A percentile compares a stretch with the other conserved stretches of the same genome.
Conservation (phyloP, 352 stramenopile species). For the Globisporangium orthogonon region DNA sequence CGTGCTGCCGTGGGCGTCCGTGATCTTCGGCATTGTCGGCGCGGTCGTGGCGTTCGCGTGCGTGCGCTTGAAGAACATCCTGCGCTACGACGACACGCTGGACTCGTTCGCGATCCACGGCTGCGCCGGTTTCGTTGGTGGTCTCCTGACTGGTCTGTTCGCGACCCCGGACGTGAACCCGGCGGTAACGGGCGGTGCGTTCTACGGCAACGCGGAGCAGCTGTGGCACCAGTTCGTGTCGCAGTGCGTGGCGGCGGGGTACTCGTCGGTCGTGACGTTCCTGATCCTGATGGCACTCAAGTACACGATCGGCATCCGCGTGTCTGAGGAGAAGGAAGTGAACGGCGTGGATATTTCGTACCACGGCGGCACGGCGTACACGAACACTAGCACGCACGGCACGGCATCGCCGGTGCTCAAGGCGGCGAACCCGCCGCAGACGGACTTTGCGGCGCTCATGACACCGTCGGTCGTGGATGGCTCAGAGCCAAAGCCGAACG, state of each 20-base stretch:
- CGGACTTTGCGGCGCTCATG: slow-evolving; percentile 26
- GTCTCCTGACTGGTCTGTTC: slow-evolving; percentile 66
- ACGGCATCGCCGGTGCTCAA: slow-evolving; percentile 23
- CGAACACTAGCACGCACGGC: slow-evolving; percentile 33
- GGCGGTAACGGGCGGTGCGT: slow-evolving; percentile 17
- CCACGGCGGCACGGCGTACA: slow-evolving; percentile 63
- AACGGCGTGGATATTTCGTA: slow-evolving; percentile 76
- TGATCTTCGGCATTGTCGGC: slow-evolving; percentile 70
- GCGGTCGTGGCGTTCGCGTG: slow-evolving; percentile 41
- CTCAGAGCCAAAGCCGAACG: slow-evolving; percentile 6
- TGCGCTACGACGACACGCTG: slow-evolving; percentile 79
- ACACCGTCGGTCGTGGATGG: slow-evolving; percentile 15
- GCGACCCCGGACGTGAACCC: slow-evolving; percentile 33
- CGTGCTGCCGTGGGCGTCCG: slow-evolving; percentile 57
- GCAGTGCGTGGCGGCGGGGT: slow-evolving; percentile 48
- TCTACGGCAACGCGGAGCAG: slow-evolving; percentile 24
- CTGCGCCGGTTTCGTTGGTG: slow-evolving; percentile 51
- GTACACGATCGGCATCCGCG: slow-evolving; percentile 59
- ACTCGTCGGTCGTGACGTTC: slow-evolving; percentile 61
- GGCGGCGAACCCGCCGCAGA: slow-evolving; percentile 23
- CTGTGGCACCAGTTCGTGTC: slow-evolving; percentile 24
- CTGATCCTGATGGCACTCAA: slow-evolving; percentile 70
- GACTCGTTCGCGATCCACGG: slow-evolving; percentile 77
- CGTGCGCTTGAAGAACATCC: slow-evolving; percentile 54
- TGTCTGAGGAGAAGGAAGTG: slow-evolving; percentile 74